Conservation (phyloP, 1,284 basidiomycete species). For the Apiotrichum siamense region DNA sequence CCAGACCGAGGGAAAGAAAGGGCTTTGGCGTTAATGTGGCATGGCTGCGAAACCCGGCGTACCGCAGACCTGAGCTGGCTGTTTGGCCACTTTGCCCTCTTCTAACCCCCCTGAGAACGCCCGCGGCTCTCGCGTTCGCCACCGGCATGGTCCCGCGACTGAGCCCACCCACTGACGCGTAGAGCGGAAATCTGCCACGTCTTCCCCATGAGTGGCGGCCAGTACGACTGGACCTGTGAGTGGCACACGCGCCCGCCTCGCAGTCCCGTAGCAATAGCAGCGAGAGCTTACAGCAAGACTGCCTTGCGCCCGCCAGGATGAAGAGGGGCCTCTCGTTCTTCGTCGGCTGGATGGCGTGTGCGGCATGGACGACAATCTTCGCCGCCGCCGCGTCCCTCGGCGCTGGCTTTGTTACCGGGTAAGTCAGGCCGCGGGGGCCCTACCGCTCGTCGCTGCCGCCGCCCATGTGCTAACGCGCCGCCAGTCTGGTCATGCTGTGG, state of each 20-base stretch:
- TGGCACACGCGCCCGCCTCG: constrained; percentile 6
- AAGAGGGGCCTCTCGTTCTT: constrained; percentile 12
- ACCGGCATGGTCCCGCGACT: too few relatives aligned
- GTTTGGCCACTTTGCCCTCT: too few relatives aligned
- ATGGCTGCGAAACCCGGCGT: too few relatives aligned
- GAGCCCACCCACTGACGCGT: background rate
- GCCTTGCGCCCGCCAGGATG: background rate
- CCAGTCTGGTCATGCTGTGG: constrained; percentile 17
- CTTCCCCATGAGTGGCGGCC: constrained; percentile 29
- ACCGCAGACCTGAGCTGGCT: too few relatives aligned
- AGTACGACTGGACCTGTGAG: constrained; percentile 36
- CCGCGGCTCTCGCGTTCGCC: too few relatives aligned
- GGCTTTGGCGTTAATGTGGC: too few relatives aligned
- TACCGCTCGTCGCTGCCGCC: too few relatives aligned
- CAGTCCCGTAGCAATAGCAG: constrained; percentile 27
- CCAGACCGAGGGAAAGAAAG: too few relatives aligned
- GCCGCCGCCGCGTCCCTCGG: constrained; percentile 32
- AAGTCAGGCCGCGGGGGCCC: background rate
- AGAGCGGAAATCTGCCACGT: constrained; percentile 14
- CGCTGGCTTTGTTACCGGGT: constrained; percentile 29
- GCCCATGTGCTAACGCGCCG: too few relatives aligned
- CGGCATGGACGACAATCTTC: constrained; percentile 46
- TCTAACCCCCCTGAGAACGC: too few relatives aligned
- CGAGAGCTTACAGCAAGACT: constrained; percentile 1
- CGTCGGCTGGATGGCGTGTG: constrained; percentile 14